Evolutionary conservation across 148 eudicot species (phyloP), one percentile per base, ranked within the genome.

Genomic region (Spergularia marina): DNA sequence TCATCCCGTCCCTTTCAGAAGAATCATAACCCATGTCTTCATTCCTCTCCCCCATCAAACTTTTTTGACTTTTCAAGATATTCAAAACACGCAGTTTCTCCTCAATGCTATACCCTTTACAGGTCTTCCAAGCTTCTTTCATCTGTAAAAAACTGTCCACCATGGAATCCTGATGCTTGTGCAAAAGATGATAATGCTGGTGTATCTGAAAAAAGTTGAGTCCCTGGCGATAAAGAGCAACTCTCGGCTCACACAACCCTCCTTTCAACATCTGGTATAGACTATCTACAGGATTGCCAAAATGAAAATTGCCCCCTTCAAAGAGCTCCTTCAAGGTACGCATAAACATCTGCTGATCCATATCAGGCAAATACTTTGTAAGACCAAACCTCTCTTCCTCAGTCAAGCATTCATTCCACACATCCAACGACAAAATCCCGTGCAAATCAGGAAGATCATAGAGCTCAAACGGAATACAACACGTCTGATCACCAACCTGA

Each of bases 211-310:
- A 89, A 77, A 85, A 92, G 79, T 58, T 84, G 77, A 88, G 70
- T 56, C 99, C 99, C 82, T 92, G 92, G 58, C 91, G 83, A 63
- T 95, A 95, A 65, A 95, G 85, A 56, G 99, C 86, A 68, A 95
- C 96, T 78, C 99, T 85, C 8, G 99, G 99, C 75, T 95, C 99
- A 62, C 96, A 92, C 73, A 89, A 75, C 56, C 99, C 98, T 67
- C 98, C 98, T 79, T 92, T 92, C 84, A 95, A 81, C 98, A 95
- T 89, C 68, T 86, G 82, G 75, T 84, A 92, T 61, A 95, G 77
- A 79, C 77, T 83, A 57, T 75, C 79, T 34, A 91, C 39, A 57
- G 99, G 99, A 84, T 84, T 91, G 20, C 96, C 92, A 75, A 95
- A 95, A 83, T 95, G 91, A 69, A 92, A 79, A 79, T 91, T 92